These are phyloP conservation scores for Endocladia muricata DNA, from an alignment of 31 red algal genomes.

Conservation along the genomic window DNA sequence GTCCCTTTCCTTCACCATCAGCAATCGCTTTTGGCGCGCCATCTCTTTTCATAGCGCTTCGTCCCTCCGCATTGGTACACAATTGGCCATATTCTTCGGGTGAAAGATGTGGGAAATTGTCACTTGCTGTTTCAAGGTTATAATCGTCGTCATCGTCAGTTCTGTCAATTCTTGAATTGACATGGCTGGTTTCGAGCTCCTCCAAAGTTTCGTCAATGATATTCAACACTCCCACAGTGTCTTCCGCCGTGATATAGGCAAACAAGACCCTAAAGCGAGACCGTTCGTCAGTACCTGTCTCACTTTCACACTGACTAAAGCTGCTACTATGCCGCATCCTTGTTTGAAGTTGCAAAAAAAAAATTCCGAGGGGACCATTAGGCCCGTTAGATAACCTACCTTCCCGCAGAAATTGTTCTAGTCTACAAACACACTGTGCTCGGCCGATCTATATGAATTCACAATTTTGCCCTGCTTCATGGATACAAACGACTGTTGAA, in stretches of 20 bases:
- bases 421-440: too few relatives aligned
- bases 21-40: background rate
- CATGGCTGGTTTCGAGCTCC: constrained; percentile 17
- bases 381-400: too few relatives aligned
- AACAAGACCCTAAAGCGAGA: background rate
- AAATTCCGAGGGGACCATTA: too few relatives aligned
- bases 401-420: too few relatives aligned
- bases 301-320: too few relatives aligned
- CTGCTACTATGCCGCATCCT: too few relatives aligned
- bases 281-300: background rate
- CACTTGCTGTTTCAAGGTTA: background rate
- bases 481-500: too few relatives aligned
- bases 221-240: constrained; percentile 16
- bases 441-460: too few relatives aligned
- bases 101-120: background rate
- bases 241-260: background rate
- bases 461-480: too few relatives aligned
- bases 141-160: background rate
- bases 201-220: constrained; percentile 6
- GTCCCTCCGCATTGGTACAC: constrained; percentile 30
- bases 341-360: too few relatives aligned
- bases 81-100: constrained; percentile 17
- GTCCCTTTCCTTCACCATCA: background rate
- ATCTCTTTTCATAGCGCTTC: constrained; percentile 15
- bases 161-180: background rate